Evolutionary conservation across 164 flowering plant genomes (phyloP).

Genomic region (Akebia trifoliata): DNA sequence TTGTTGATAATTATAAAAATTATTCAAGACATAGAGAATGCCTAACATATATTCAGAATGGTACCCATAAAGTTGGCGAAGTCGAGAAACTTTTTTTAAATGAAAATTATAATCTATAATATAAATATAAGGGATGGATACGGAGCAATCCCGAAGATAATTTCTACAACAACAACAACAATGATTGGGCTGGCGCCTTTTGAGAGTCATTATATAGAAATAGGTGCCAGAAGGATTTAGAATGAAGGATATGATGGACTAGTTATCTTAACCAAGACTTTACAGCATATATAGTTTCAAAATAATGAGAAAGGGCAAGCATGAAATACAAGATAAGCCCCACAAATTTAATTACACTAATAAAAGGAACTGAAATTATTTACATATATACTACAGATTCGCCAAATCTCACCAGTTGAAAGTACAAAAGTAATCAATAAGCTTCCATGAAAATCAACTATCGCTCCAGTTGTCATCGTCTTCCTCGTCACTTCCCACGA

Average conservation of each 20-base stretch:
- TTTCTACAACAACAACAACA: no score
- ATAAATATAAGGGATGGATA: no score
- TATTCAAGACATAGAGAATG: no score
- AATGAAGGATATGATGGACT: neutral
- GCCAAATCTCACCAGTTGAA: neutral
- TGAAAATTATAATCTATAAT: no score
- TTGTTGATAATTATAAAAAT: no score
- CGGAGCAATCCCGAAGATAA: no score
- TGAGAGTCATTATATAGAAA: conserved; percentile 1
- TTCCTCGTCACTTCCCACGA: conserved; percentile 68
- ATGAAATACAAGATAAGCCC: conserved; percentile 3
- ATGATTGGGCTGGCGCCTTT: no score
- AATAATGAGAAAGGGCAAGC: neutral
- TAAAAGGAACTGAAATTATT: conserved; percentile 9
- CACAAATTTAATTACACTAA: conserved; percentile 10
- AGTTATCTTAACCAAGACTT: neutral
- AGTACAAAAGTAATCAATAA: neutral
- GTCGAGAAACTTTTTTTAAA: no score
- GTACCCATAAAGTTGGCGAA: no score
- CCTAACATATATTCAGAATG: no score
- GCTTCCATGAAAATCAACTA: conserved; percentile 23
- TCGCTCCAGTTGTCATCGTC: conserved; percentile 81
- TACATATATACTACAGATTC: conserved; percentile 10
- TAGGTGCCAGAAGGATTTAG: neutral
- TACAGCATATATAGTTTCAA: conserved; percentile 1